Evolutionary conservation across 257 asterid species (phyloP).

Genomic region (Solanum verrucosum): DNA sequence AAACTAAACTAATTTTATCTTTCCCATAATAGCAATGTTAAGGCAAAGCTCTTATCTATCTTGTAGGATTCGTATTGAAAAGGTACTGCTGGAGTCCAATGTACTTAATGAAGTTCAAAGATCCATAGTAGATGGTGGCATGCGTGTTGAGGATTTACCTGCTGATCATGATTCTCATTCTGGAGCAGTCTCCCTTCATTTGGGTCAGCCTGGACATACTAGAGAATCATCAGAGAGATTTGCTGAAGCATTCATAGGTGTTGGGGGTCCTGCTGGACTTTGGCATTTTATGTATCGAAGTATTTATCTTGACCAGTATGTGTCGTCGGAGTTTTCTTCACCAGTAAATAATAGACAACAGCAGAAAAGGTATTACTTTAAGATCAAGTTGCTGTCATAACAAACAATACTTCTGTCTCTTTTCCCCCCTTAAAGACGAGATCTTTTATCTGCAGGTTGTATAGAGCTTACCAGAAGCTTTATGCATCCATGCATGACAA

Average conservation of each 20-base stretch:
- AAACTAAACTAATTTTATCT: neutral
- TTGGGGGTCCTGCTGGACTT: slow-evolving; percentile 95
- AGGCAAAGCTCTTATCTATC: slow-evolving; percentile 3
- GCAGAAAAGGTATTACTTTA: slow-evolving; percentile 61
- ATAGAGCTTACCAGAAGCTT: slow-evolving; percentile 75
- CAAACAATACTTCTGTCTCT: neutral
- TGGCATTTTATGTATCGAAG: slow-evolving; percentile 97
- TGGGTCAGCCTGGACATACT: slow-evolving; percentile 46
- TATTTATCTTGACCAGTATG: slow-evolving; percentile 76
- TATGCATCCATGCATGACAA: slow-evolving; percentile 83
- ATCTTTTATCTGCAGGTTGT: slow-evolving; percentile 42
- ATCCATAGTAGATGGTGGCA: slow-evolving; percentile 78
- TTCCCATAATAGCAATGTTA: neutral
- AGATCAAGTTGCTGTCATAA: neutral
- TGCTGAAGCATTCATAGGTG: slow-evolving; percentile 34
- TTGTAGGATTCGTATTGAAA: slow-evolving; percentile 74
- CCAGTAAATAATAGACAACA: slow-evolving; percentile 68
- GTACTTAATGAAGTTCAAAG: slow-evolving; percentile 83
- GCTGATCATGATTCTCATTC: slow-evolving; percentile 44
- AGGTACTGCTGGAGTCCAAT: slow-evolving; percentile 75
- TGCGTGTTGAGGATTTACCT: slow-evolving; percentile 77
- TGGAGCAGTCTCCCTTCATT: slow-evolving; percentile 42
- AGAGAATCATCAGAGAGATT: slow-evolving; percentile 38
- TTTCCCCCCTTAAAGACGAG: neutral
- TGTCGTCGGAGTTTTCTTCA: slow-evolving; percentile 84